phyloP scores from a whole-genome alignment of 176 grass and related monocot species.

The Tuctoria greenei region DNA sequence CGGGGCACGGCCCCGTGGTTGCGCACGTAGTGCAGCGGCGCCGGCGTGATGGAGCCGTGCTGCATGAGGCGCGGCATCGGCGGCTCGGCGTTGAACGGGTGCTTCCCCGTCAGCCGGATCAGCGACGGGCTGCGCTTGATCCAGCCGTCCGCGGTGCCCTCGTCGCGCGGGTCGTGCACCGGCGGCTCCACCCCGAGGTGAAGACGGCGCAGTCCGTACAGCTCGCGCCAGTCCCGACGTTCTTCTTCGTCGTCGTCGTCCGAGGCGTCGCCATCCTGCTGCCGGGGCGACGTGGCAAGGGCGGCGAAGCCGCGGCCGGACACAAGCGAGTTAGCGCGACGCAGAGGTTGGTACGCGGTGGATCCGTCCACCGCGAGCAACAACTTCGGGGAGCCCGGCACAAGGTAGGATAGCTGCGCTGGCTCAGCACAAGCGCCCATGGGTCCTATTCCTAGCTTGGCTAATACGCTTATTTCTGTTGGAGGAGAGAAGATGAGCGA shows the following conservation, averaged over 20 bases:
- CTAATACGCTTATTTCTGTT: background rate
- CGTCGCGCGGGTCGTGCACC: conserved; percentile 55
- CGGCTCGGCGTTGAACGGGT: conserved; percentile 79
- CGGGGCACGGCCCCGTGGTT: conserved; percentile 65
- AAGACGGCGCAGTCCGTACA: background rate
- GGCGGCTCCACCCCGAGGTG: conserved; percentile 41
- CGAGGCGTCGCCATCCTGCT: background rate
- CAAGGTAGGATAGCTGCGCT: background rate
- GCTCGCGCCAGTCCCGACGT: background rate
- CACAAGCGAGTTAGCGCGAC: background rate
- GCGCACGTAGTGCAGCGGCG: conserved; percentile 72
- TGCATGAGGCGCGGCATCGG: conserved; percentile 53
- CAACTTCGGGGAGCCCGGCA: background rate
- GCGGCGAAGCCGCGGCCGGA: background rate
- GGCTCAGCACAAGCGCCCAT: conserved; percentile 1
- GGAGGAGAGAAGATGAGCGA: background rate
- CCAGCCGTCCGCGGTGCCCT: conserved; percentile 72
- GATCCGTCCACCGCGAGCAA: background rate
- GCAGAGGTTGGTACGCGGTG: background rate
- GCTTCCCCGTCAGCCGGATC: conserved; percentile 75
- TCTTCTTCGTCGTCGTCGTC: background rate
- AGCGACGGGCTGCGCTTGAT: conserved; percentile 60
- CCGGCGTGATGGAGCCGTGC: conserved; percentile 53
- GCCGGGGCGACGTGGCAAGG: background rate
- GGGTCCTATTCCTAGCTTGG: background rate